Evolutionary conservation across 352 stramenopile species (phyloP).

Genomic region (Phytophthora brassicae): DNA sequence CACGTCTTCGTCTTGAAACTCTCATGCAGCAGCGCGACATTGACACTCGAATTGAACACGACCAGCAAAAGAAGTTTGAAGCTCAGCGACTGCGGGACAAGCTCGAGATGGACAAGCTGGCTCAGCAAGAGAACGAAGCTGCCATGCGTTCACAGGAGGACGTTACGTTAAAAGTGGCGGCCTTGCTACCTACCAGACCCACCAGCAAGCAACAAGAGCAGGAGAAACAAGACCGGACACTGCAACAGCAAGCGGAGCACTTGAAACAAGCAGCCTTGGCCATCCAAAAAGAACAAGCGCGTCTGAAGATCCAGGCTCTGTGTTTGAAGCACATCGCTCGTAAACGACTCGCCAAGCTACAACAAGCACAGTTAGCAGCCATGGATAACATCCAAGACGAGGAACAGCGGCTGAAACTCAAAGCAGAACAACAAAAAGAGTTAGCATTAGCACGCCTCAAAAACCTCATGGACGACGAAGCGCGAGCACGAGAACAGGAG

Average conservation of each 20-base stretch:
- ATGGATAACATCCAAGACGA: slow-evolving; percentile 60
- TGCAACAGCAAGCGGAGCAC: slow-evolving; percentile 48
- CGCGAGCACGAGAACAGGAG: slow-evolving; percentile 62
- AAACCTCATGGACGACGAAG: slow-evolving; percentile 73
- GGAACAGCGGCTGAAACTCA: slow-evolving; percentile 56
- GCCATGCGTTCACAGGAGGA: slow-evolving; percentile 59
- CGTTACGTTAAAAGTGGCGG: slow-evolving; percentile 51
- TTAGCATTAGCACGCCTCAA: slow-evolving; percentile 65
- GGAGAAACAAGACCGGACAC: slow-evolving; percentile 32
- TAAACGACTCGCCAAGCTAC: slow-evolving; percentile 46
- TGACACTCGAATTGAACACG: slow-evolving; percentile 36
- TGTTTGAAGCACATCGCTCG: slow-evolving; percentile 54
- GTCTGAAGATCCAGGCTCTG: slow-evolving; percentile 63
- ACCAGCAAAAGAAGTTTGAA: slow-evolving; percentile 39
- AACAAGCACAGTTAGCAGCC: slow-evolving; percentile 46
- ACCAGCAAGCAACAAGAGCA: slow-evolving; percentile 34
- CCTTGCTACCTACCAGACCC: slow-evolving; percentile 40
- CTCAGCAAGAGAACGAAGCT: slow-evolving; percentile 46
- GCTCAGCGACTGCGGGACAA: slow-evolving; percentile 42
- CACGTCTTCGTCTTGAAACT: slow-evolving; percentile 50
- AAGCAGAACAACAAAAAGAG: slow-evolving; percentile 68
- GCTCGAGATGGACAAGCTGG: slow-evolving; percentile 44
- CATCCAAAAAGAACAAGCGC: slow-evolving; percentile 55
- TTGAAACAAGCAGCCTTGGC: slow-evolving; percentile 41
- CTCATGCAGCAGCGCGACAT: slow-evolving; percentile 63